These are phyloP conservation scores for Neurospora pannonica DNA, from an alignment of 495 filamentous ascomycete species.

Conservation along the genomic window DNA sequence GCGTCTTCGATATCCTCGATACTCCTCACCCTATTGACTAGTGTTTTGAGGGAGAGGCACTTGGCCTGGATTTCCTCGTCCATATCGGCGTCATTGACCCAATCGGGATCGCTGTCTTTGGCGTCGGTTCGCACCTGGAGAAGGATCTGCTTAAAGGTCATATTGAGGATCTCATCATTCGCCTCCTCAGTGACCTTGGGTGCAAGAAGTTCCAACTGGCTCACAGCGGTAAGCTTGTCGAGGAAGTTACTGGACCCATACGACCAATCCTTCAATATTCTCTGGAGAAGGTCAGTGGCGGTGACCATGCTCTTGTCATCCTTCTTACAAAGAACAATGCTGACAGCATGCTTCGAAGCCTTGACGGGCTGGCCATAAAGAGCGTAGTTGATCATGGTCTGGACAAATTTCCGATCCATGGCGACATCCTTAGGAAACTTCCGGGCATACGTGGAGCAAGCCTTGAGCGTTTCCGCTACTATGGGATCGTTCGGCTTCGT, in stretches of 20 bases:
- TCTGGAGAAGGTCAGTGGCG: constrained; percentile 70
- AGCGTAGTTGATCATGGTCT: constrained; percentile 71
- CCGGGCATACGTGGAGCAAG: constrained; percentile 79
- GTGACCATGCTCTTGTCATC: constrained; percentile 74
- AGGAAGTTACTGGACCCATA: constrained; percentile 70
- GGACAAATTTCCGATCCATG: constrained; percentile 71
- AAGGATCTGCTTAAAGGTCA: constrained; percentile 67
- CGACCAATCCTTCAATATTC: constrained; percentile 63
- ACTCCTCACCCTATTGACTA: constrained; percentile 78
- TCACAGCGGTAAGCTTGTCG: constrained; percentile 73
- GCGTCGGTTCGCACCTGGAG: constrained; percentile 53
- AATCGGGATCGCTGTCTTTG: constrained; percentile 40
- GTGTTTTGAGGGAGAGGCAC: constrained; percentile 75
- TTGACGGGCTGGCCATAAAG: constrained; percentile 70
- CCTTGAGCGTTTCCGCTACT: constrained; percentile 82
- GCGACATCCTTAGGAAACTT: constrained; percentile 80
- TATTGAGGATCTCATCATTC: constrained; percentile 66
- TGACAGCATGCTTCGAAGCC: constrained; percentile 87
- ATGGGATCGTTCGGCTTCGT: constrained; percentile 54
- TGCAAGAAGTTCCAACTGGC: constrained; percentile 73
- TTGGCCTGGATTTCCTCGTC: constrained; percentile 82
- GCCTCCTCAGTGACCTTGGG: constrained; percentile 63
- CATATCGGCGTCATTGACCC: constrained; percentile 59
- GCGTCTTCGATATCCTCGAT: constrained; percentile 49
- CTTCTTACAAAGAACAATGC: constrained; percentile 71